Percentiles rank a stretch among this genome's conserved stretches.
These are phyloP conservation scores for Syzygium jambos DNA, from an alignment of 345 rosid genomes.

Conservation along the genomic window DNA sequence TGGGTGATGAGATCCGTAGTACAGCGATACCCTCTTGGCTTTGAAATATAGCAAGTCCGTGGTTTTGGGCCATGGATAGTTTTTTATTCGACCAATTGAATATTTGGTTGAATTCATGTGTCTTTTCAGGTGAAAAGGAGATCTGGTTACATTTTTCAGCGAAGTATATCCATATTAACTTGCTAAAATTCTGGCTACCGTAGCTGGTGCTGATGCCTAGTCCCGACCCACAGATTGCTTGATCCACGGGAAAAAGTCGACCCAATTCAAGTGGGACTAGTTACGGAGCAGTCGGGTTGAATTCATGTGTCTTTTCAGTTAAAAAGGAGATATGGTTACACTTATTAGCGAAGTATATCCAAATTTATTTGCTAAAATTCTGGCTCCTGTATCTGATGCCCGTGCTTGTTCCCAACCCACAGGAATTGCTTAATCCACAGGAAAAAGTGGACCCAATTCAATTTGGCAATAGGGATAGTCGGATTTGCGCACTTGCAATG, in stretches of 20 bases:
- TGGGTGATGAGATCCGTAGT: background rate
- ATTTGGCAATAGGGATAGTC: background rate
- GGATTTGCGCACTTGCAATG: background rate
- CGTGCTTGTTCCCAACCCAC: background rate
- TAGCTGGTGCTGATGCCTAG: too few species aligned
- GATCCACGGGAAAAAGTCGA: too few species aligned
- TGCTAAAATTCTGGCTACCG: background rate
- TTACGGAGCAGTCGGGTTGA: background rate
- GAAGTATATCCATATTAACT: background rate
- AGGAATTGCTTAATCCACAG: accelerated
- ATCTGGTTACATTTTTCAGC: accelerated
- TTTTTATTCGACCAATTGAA: background rate
- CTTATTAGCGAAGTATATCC: accelerated
- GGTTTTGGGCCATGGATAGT: background rate
- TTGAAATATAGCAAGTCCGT: background rate
- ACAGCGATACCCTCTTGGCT: background rate
- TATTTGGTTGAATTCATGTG: background rate
- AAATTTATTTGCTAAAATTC: background rate
- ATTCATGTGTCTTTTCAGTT: background rate
- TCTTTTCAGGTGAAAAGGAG: background rate
- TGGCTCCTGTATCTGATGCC: accelerated
- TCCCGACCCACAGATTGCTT: too few species aligned
- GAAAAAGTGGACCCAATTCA: background rate
- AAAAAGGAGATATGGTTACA: background rate
- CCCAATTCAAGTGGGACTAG: too few species aligned